Evolutionary conservation across 805 yeast species (phyloP), one percentile per base, ranked within the genome.

Genomic region (Metschnikowia kofuensis): DNA sequence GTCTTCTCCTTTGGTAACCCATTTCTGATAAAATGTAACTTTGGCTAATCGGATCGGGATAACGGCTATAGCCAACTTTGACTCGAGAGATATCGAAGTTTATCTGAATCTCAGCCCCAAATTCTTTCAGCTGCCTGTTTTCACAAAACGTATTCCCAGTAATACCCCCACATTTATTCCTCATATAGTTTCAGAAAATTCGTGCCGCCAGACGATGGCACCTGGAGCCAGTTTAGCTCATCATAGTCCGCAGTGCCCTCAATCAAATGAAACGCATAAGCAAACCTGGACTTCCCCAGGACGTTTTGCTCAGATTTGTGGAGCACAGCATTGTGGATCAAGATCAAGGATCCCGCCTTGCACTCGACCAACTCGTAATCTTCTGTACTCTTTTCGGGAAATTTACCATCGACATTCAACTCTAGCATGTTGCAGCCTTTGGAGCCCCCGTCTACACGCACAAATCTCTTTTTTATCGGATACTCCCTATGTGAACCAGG

Each of bases 261-360:
- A 48, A 87, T 84, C 39, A 84, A 76, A 61, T 87, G 95, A 66
- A 87, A 87, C 0, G 94, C 85, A 65, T 86, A 87, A 0, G 90
- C 94, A 59, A 74, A 85, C 53, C 95, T 73, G 9, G 89, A 82
- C 48, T 70, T 72, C 5, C 55, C 55, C 11, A 87, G 79, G 1
- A 59, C 43, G 60, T 87, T 87, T 45, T 70, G 69, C 55, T 81
- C 87, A 4, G 89, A 83, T 64, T 84, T 83, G 62, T 87, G 95
- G 21, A 87, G 63, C 2, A 87, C 87, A 0, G 83, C 72, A 55
- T 86, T 85, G 61, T 87, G 84, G 44, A 87, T 87, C 54, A 87
- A 68, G 1, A 87, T 81, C 56, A 87, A 67, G 1, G 87, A 76
- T 0, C 94, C 94, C 2, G 87, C 88, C 16, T 83, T 80, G 52